These are phyloP conservation scores for Aspergillus nomiae DNA, from an alignment of 2,329 filamentous ascomycete genomes.

Conservation along the genomic window DNA sequence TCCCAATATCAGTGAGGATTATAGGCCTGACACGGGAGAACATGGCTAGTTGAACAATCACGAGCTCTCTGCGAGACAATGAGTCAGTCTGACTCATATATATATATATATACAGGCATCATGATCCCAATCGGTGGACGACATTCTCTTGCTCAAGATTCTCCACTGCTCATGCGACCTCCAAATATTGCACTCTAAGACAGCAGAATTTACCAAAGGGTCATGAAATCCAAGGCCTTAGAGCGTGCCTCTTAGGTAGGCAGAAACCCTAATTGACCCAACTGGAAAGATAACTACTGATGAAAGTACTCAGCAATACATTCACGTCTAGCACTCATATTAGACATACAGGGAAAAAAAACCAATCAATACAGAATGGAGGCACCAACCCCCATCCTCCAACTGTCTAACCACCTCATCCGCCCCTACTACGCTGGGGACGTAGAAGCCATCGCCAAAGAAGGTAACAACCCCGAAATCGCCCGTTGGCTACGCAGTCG, in stretches of 20 bases:
- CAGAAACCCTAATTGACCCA: background rate
- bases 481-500: constrained; percentile 13
- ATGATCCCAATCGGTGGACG: background rate
- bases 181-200: background rate
- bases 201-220: background rate
- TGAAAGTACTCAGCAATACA: background rate
- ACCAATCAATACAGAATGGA: background rate
- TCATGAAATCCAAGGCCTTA: background rate
- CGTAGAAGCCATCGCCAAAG: constrained; percentile 1
- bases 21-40: background rate
- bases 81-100: background rate
- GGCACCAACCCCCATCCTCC: background rate
- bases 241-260: background rate
- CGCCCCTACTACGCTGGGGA: constrained; percentile 4
- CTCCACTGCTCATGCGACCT: background rate
- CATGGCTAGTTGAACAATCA: background rate
- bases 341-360: background rate
- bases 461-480: constrained; percentile 15
- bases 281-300: background rate
- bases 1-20: background rate
- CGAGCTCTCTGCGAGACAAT: background rate
- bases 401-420: background rate
- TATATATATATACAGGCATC: background rate
- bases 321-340: background rate
- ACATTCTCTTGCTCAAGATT: background rate